Percentiles rank a stretch among this genome's conserved stretches.
Conservation (phyloP, 176 grass and related monocot species). For the Thinopyrum elongatum region DNA sequence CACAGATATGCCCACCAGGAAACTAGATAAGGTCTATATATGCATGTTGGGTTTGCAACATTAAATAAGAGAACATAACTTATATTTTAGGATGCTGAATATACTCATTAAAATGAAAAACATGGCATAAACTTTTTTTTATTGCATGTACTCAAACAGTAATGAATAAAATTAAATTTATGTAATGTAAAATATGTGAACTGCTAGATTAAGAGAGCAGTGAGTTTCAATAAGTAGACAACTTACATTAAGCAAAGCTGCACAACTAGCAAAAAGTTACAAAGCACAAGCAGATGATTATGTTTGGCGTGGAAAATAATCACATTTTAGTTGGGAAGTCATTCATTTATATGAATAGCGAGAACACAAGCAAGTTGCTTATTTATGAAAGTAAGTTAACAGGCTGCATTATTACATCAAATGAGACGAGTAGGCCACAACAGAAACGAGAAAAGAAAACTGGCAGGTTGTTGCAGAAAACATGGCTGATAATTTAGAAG, state of each 20-base stretch:
- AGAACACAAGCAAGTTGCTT: no score
- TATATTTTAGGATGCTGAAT: neutral
- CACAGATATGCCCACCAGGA: no score
- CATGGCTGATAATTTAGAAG: neutral
- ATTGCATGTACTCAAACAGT: neutral
- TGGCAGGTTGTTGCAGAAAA: no score
- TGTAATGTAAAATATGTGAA: neutral
- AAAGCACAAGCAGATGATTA: neutral
- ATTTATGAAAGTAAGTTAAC: no score
- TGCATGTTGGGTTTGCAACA: neutral
- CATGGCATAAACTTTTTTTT: neutral
- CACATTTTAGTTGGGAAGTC: neutral
- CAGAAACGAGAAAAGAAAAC: neutral
- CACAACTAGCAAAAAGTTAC: neutral
- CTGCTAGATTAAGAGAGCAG: neutral
- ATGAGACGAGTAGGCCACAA: neutral
- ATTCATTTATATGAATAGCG: no score
- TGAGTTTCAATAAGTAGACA: neutral
- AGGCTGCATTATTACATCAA: neutral
- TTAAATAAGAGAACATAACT: no score
- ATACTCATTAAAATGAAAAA: neutral
- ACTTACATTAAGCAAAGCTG: neutral
- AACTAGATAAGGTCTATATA: neutral
- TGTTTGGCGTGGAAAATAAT: neutral
- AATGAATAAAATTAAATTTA: neutral